Conservation (phyloP, 2,329 filamentous ascomycete genomes). For the Colletotrichum magnum region DNA sequence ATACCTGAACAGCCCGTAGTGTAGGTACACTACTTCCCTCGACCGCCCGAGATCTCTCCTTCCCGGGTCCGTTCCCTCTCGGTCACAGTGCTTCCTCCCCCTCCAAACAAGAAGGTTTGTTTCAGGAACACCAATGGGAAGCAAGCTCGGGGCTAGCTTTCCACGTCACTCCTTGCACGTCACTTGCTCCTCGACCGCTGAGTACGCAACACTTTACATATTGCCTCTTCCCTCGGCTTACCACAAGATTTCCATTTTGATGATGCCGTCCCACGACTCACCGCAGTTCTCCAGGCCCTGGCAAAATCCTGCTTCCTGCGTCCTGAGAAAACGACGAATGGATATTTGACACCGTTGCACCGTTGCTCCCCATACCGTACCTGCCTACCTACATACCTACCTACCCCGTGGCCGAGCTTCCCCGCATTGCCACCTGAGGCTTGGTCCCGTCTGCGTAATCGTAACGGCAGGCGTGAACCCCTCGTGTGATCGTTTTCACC, state of each 20-base stretch:
- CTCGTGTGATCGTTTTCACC: too few species aligned
- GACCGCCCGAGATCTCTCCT: slow-evolving; percentile 15
- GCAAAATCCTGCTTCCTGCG: neutral
- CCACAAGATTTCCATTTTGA: too few species aligned
- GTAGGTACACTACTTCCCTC: neutral
- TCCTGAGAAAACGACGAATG: slow-evolving; percentile 10
- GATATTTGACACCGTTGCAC: slow-evolving; percentile 10
- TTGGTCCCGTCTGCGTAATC: neutral
- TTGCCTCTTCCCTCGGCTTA: neutral
- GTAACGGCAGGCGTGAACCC: too few species aligned
- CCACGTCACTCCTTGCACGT: slow-evolving; percentile 36
- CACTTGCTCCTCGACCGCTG: slow-evolving; percentile 3
- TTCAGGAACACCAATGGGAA: slow-evolving; percentile 41
- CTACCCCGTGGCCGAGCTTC: slow-evolving; percentile 5
- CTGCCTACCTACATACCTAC: neutral
- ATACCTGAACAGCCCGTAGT: neutral
- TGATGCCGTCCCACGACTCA: too few species aligned
- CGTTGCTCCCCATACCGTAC: slow-evolving; percentile 15
- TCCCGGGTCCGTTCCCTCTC: neutral
- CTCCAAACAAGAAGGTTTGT: slow-evolving; percentile 37
- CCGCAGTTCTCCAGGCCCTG: neutral
- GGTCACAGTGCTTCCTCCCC: slow-evolving; percentile 4
- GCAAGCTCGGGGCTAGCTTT: slow-evolving; percentile 37
- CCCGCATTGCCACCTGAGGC: slow-evolving; percentile 17
- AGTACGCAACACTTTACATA: neutral